Base-by-base conservation (phyloP, 192 early-diverging fungal species). In the Linnemannia zychae region DNA sequence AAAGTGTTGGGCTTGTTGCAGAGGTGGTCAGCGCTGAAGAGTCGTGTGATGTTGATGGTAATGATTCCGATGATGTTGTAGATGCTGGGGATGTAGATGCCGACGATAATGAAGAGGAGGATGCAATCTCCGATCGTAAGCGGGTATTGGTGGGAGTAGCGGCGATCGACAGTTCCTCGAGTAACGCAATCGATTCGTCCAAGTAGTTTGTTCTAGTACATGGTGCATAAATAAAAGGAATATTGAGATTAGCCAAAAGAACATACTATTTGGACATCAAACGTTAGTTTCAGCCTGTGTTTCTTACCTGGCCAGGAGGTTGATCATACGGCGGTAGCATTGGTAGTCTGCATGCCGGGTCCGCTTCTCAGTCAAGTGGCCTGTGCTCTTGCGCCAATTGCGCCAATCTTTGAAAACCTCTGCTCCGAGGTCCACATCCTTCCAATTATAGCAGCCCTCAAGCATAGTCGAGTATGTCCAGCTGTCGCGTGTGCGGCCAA, bases 331-430 rank as follows among this genome's bases (percentile, higher is more conserved):
- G 31, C 90, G 81, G 73, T 92, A 91, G 31, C 86, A 85, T 7
- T 89, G 77, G 44, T 92, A 90, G 67, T 94, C 92, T 46, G 90
- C 81, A 24, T 86, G 78, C 69, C 91, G 83, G 15, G 90, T 92
- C 77, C 66, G 70, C 46, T 85, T 79, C 38, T 88, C 69, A 17
- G 78, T 74, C 69, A 84, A 72, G 38, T 52, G 67, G 31, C 71
- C 86, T 22, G 75, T 80, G 11, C 79, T 76, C 65, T 87, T 81
- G 13, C 89, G 87, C 93, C 94, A 95, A 7, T 87, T 79, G 69
- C 93, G 88, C 87, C 90, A 94, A 67, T 94, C 92, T 67, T 91
- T 81, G 92, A 94, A 96, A 16, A 95, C 89, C 16, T 89, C 90
- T 83, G 91, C 93, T 16, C 93, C 92, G n/a, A 91, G 87, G 17